phyloP scores from a whole-genome alignment of 1,139 yeast genomes.

The Trichomonascaceae sp. region DNA sequence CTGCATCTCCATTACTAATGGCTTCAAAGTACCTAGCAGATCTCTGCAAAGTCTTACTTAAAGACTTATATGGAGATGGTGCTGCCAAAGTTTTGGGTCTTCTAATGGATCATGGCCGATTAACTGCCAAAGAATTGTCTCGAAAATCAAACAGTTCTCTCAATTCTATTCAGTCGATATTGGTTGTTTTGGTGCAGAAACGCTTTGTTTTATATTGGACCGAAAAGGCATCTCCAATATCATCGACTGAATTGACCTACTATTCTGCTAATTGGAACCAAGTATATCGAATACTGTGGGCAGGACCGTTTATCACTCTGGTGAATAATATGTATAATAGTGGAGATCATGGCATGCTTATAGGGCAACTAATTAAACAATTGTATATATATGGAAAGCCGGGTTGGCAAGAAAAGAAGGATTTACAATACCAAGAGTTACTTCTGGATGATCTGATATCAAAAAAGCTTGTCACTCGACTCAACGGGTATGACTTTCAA shows the following conservation, averaged over 20 bases:
- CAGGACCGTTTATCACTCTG: conserved; percentile 66
- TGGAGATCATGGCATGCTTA: neutral
- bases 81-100: conserved; percentile 33
- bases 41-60: conserved; percentile 30
- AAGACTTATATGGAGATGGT: conserved; percentile 34
- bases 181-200: conserved; percentile 37
- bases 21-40: conserved; percentile 32
- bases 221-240: conserved; percentile 34
- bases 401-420: neutral
- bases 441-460: conserved; percentile 37
- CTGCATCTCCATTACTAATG: conserved; percentile 17
- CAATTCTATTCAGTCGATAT: conserved; percentile 32
- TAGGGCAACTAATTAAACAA: neutral
- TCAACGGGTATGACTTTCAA: conserved; percentile 30
- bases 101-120: conserved; percentile 34
- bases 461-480: conserved; percentile 28
- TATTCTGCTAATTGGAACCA: conserved; percentile 66
- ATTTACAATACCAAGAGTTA: conserved; percentile 14
- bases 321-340: conserved; percentile 35
- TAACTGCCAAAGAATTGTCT: conserved; percentile 29
- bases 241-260: conserved; percentile 30
- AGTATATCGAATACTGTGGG: conserved; percentile 55
- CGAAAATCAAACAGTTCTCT: conserved; percentile 26
- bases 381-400: neutral
- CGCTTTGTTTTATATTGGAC: conserved; percentile 37